Evolutionary conservation across 164 flowering plant genomes (phyloP), one percentile per base, ranked within the genome.

Genomic region (Warburgia ugandensis): DNA sequence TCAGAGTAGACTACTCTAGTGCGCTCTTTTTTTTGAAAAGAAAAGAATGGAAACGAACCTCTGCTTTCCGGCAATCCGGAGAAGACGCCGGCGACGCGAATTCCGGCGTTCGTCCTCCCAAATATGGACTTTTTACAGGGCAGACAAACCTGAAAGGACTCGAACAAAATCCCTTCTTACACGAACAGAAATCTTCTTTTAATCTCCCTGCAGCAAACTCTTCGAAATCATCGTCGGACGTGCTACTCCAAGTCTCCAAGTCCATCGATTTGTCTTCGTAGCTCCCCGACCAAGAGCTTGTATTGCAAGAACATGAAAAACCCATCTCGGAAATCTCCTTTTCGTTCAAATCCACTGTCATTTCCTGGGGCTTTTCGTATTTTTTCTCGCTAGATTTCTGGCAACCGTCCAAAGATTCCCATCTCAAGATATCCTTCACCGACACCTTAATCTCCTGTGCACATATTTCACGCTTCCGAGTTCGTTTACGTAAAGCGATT

Each of bases 241-340:
- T 3, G 30, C 20, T 27, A 38, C 67, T 60, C 1, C 74, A 69
- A 27, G 71, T 70, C 46, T 71, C 84, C 43, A 79, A 68, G 61
- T 83, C 81, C 58, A 66, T 29, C 7, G 76, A 74, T 36, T 66
- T 73, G 19, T 71, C 82, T 54, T 79, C 91, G 35, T 65, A 71
- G 47, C 65, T 73, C 39, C 79, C 85, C 0, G 85, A 77, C 83
- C 83, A 80, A 46, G 60, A 73, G 51, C 83, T 77, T 26, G 78
- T 70, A 48, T 68, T 68, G 28, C 72, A 64, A 31, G 72, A 64
- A 54, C 65, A 71, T 3, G 73, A 68, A 27, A 48, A 50, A 3
- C 73, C 67, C 56, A 61, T 30, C 20, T 67, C 61, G 11, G 52
- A 47, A 47, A 23, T 43, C 45, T 30, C 53, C 33, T 46, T 62